These are phyloP conservation scores for Porodaedalea pini DNA, from an alignment of 1,284 basidiomycete species.

Conservation along the genomic window DNA sequence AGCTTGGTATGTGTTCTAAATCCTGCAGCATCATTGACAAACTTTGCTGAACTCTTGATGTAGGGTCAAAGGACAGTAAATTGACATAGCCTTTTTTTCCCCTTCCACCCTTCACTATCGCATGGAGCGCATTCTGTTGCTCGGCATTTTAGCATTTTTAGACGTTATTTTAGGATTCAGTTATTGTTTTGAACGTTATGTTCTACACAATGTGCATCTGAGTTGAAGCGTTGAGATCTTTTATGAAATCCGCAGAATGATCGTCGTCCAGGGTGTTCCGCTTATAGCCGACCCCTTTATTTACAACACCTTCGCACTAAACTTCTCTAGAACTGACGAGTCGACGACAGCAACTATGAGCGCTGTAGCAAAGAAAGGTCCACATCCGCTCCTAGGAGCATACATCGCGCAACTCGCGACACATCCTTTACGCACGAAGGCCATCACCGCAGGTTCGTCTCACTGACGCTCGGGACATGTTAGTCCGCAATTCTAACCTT, in stretches of 20 bases:
- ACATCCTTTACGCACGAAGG: constrained; percentile 74
- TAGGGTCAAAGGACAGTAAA: constrained; percentile 33
- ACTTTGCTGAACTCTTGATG: constrained; percentile 13
- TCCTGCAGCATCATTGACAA: neutral
- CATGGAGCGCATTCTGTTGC: neutral
- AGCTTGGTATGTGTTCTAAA: constrained; percentile 53
- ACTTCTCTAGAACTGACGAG: neutral
- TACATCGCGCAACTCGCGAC: constrained; percentile 61
- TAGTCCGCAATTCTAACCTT: neutral
- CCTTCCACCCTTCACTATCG: no score
- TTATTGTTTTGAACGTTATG: neutral
- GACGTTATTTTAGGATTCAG: neutral
- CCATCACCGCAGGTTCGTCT: constrained; percentile 58
- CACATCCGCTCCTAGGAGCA: constrained; percentile 54
- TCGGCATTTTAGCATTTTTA: neutral
- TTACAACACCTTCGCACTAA: neutral
- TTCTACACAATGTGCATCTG: no score
- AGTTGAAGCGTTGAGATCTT: no score
- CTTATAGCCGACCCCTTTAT: neutral
- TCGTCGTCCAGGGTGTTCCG: neutral
- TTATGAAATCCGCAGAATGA: neutral
- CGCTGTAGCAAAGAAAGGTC: constrained; percentile 28
- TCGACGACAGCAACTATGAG: constrained; percentile 33
- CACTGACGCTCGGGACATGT: constrained; percentile 11
- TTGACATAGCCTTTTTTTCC: no score